Evolutionary conservation across 495 filamentous ascomycete species (phyloP), one percentile per base, ranked within the genome.

Genomic region (Achaetomiella virescens): DNA sequence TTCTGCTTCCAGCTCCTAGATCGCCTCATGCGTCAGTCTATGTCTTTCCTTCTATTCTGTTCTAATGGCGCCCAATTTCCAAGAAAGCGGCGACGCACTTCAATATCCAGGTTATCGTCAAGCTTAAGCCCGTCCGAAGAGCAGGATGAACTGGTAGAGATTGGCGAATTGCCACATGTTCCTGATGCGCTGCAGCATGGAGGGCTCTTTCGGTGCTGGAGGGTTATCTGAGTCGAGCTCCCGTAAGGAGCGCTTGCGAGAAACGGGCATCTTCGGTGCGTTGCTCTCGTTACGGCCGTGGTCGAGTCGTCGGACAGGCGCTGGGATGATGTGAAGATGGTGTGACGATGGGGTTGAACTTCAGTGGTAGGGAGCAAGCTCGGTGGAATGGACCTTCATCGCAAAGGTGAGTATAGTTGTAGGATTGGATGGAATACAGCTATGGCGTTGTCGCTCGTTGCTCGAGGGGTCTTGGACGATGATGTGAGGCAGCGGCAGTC

Each of bases 81-180:
- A 3, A 29, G 20, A 27, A 14, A 18, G n/a, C 35, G 36, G 36
- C 33, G 48, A 70, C 78, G 52, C 82, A 95, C 91, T 72, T 95
- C 90, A 57, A 96, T 87, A 59, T 86, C 87, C 48, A 95, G 74
- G 66, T 86, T 82, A 61, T 93, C 86, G 65, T 92, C 88, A 55
- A 96, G 86, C 72, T 92, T 95, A 70, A 95, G 86, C 82, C 60
- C 85, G 83, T 25, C 91, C 91, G 72, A 98, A 98, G 50, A 90
- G 80, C 62, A 83, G 84, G 51, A 97, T 87, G 75, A 89, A 98
- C 71, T 98, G 93, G 75, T 86, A 90, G 6, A 98, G 78, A 66
- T 90, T 91, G 44, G 93, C 89, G 71, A 98, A 96, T 70, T 97
- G 88, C 91, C 93, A 97, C 74, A 84, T 86, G 68, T 88, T 93